Evolutionary conservation across 169 alveolate genomes (phyloP).

Genomic region (Cyclospora cayetanensis): DNA sequence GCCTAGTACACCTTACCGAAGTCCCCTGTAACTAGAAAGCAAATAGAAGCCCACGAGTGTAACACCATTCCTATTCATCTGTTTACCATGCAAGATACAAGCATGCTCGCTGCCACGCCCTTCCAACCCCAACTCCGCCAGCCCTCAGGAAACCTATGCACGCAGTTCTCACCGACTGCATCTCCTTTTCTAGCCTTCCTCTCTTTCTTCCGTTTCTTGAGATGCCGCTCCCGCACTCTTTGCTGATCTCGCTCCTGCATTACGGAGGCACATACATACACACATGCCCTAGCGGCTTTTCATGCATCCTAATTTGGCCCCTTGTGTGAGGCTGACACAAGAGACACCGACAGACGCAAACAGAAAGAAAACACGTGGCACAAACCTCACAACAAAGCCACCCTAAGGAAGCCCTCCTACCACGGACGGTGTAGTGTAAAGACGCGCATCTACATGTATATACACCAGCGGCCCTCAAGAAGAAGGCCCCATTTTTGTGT

Average conservation of each 20-base stretch:
- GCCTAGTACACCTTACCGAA: no score
- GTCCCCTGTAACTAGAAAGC: no score
- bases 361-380: not conserved
- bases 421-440: not conserved
- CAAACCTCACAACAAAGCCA: not conserved
- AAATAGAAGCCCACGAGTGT: no score
- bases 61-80: no score
- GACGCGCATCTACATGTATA: not conserved
- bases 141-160: no score
- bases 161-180: slow-evolving; percentile 66
- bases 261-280: not conserved
- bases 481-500: not conserved
- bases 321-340: not conserved
- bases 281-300: not conserved
- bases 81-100: no score
- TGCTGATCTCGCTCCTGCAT: slow-evolving; percentile 40
- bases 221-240: slow-evolving; percentile 51
- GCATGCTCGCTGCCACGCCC: no score
- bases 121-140: no score
- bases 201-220: slow-evolving; percentile 34
- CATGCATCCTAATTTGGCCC: not conserved
- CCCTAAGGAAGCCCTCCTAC: not conserved
- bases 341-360: not conserved
- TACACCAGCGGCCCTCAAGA: not conserved
- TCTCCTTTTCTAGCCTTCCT: slow-evolving; percentile 53